Evolutionary conservation across 257 asterid species (phyloP).

Genomic region (Lycium barbarum): DNA sequence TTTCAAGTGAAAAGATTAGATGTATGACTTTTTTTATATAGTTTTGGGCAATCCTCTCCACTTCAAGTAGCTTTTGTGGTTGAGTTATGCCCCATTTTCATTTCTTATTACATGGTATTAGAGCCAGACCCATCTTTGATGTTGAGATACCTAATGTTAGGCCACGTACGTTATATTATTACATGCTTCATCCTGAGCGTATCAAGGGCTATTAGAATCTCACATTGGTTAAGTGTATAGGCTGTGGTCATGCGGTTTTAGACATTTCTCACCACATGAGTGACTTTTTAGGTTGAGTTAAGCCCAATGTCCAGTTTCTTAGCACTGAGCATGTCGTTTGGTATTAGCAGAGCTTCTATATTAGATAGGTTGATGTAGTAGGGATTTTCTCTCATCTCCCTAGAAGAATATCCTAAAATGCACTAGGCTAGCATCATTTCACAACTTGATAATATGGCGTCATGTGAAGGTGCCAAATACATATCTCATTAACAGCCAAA

Average conservation of each 20-base stretch:
- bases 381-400: not conserved
- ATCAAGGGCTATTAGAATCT: not conserved
- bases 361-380: not conserved
- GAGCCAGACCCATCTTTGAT: not conserved
- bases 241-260: not conserved
- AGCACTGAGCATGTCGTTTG: not conserved
- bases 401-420: not conserved
- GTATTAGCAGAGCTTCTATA: not conserved
- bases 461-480: constrained; percentile 11
- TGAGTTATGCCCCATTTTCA: not conserved
- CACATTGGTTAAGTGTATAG: not conserved
- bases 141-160: no score
- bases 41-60: not conserved
- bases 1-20: not conserved
- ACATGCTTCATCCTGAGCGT: not conserved
- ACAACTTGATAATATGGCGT: not conserved
- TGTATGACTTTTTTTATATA: not conserved
- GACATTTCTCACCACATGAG: not conserved
- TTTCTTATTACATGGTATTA: not conserved
- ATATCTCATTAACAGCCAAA: not conserved
- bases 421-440: constrained; percentile 10
- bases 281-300: not conserved
- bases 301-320: not conserved
- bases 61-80: not conserved
- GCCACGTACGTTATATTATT: not conserved